These are phyloP conservation scores for Erodium trifolium DNA, from an alignment of 441 rosid genomes.

Conservation along the genomic window DNA sequence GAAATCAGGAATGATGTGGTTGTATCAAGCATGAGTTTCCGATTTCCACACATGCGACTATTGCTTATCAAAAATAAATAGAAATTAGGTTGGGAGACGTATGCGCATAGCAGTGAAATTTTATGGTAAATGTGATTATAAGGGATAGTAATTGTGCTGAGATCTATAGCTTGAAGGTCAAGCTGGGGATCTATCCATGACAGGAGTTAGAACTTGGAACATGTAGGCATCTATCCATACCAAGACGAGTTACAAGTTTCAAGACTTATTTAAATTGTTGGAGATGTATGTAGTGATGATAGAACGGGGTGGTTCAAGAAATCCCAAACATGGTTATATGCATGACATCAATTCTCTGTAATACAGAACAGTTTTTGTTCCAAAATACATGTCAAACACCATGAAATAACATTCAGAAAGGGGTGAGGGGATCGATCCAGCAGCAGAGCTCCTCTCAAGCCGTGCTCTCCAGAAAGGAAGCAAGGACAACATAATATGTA, in stretches of 20 bases:
- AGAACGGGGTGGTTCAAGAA: neutral
- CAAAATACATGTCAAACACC: neutral
- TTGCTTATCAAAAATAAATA: neutral
- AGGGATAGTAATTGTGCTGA: neutral
- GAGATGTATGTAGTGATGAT: neutral
- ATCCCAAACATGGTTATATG: neutral
- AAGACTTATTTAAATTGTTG: neutral
- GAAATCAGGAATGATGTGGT: neutral
- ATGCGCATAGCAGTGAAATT: neutral
- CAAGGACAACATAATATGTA: conserved; percentile 65
- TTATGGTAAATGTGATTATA: neutral
- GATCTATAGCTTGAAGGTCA: neutral
- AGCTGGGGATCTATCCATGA: neutral
- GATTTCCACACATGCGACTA: neutral
- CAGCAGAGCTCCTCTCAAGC: conserved; percentile 62
- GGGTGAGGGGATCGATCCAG: conserved; percentile 49
- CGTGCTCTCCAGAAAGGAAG: conserved; percentile 80
- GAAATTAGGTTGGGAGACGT: neutral
- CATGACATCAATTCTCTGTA: neutral
- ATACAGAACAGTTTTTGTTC: neutral
- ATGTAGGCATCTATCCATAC: neutral
- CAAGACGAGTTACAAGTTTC: neutral
- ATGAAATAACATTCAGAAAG: conserved; percentile 16
- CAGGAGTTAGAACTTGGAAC: neutral
- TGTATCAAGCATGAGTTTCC: neutral